Conservation (phyloP, 495 filamentous ascomycete species). For the Daldinia concentrica region DNA sequence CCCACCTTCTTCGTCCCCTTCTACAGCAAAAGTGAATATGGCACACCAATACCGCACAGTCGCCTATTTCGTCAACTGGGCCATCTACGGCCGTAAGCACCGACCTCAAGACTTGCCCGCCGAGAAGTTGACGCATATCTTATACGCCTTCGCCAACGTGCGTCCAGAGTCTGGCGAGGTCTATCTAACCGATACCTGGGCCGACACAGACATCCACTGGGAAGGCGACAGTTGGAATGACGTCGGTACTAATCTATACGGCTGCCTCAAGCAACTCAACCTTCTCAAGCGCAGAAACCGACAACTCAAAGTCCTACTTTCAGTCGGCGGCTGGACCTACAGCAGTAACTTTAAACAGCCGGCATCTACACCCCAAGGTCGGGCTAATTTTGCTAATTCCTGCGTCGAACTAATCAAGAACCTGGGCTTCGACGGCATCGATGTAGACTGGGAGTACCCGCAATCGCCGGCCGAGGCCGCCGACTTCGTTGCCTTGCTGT, state of each 20-base stretch:
- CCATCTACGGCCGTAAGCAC: constrained; percentile 90
- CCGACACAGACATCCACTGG: constrained; percentile 90
- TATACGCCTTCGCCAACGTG: constrained; percentile 75
- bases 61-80: constrained; percentile 93
- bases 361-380: constrained; percentile 69
- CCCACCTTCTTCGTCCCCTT: background rate
- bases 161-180: constrained; percentile 71
- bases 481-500: constrained; percentile 80
- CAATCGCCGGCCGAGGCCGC: constrained; percentile 64
- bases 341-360: constrained; percentile 83
- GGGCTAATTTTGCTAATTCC: constrained; percentile 71
- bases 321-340: constrained; percentile 97
- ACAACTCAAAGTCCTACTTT: constrained; percentile 89
- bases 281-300: constrained; percentile 88
- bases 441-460: constrained; percentile 73
- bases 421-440: constrained; percentile 65
- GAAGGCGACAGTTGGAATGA: constrained; percentile 80
- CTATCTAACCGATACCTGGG: constrained; percentile 82
- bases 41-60: constrained; percentile 70
- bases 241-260: constrained; percentile 79
- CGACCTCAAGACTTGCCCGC: constrained; percentile 86
- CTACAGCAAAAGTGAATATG: constrained; percentile 47
- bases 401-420: constrained; percentile 75
- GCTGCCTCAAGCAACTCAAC: constrained; percentile 92
- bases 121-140: constrained; percentile 86